phyloP scores from a whole-genome alignment of 805 yeast species.

The Wickerhamiella parazyma region DNA sequence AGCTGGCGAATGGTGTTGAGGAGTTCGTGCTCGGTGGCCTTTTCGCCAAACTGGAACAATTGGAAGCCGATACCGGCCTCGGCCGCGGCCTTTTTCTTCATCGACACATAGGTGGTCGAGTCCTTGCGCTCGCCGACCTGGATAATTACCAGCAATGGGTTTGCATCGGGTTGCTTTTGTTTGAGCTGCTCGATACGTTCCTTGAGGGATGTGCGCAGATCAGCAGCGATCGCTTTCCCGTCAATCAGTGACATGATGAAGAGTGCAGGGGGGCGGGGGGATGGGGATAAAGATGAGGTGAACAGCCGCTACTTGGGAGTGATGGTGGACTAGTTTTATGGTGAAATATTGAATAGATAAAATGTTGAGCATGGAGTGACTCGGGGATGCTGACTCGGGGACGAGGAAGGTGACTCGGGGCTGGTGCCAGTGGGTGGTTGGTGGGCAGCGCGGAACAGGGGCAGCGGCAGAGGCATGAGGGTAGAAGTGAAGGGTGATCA shows the following conservation, averaged over 20 bases:
- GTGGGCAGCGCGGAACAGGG: too few relatives aligned
- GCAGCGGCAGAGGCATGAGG: too few relatives aligned
- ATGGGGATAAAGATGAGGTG: background rate
- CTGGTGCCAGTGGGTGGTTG: too few relatives aligned
- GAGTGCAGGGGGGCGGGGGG: background rate
- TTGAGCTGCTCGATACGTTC: constrained; percentile 35
- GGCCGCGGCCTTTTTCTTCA: constrained; percentile 80
- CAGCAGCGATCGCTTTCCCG: constrained; percentile 48
- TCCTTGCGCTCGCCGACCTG: constrained; percentile 90
- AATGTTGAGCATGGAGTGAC: too few relatives aligned
- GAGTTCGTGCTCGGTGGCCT: constrained; percentile 42
- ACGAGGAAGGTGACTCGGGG: too few relatives aligned
- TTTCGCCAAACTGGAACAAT: constrained; percentile 49
- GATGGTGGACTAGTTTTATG: too few relatives aligned
- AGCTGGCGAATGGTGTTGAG: constrained; percentile 46
- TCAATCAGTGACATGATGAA: constrained; percentile 32
- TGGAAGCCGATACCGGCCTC: constrained; percentile 66
- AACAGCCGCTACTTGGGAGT: too few relatives aligned
- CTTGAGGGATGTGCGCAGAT: constrained; percentile 38
- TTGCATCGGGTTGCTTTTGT: constrained; percentile 34
- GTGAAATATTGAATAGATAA: too few relatives aligned
- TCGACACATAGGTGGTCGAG: constrained; percentile 78
- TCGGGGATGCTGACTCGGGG: too few relatives aligned
- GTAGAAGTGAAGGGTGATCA: too few relatives aligned
- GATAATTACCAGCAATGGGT: constrained; percentile 66